A percentile compares a stretch with the other conserved stretches of the same genome.
Evolutionary conservation across 108 stramenopile genomes (phyloP).

Genomic region (Mediolabrus comicus): DNA sequence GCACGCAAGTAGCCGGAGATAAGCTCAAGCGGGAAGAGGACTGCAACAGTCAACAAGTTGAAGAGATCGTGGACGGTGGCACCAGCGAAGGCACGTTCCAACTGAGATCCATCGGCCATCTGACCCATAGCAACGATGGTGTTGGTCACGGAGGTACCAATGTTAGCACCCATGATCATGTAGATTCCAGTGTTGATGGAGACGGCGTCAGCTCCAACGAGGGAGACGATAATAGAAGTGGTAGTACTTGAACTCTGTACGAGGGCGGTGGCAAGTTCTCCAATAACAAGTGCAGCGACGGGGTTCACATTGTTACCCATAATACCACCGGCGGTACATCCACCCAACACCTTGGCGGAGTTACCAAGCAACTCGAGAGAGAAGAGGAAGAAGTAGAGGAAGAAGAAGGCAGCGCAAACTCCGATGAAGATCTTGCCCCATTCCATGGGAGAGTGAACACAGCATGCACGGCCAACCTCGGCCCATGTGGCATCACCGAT

Average conservation of each 20-base stretch:
- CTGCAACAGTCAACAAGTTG: slow-evolving; percentile 83
- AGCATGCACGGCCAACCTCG: slow-evolving; percentile 74
- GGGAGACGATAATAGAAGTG: slow-evolving; percentile 85
- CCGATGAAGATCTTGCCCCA: slow-evolving; percentile 63
- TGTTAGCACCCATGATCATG: slow-evolving; percentile 93
- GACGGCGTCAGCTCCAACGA: slow-evolving; percentile 71
- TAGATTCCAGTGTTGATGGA: slow-evolving; percentile 69
- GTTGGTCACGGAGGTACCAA: slow-evolving; percentile 71
- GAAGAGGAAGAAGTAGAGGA: slow-evolving; percentile 90
- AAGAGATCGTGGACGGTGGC: slow-evolving; percentile 93
- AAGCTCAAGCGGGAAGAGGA: slow-evolving; percentile 81
- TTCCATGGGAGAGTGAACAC: slow-evolving; percentile 58
- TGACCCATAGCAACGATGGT: slow-evolving; percentile 89
- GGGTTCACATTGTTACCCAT: slow-evolving; percentile 85
- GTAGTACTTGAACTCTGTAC: slow-evolving; percentile 88
- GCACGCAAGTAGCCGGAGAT: slow-evolving; percentile 55
- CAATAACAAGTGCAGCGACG: slow-evolving; percentile 82
- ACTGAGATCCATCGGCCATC: slow-evolving; percentile 81
- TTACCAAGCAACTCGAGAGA: slow-evolving; percentile 78
- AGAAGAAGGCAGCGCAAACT: slow-evolving; percentile 57
- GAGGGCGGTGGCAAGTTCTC: slow-evolving; percentile 82
- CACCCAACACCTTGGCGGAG: slow-evolving; percentile 82
- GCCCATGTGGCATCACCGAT: slow-evolving; percentile 76
- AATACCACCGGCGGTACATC: slow-evolving; percentile 76
- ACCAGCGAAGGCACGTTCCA: slow-evolving; percentile 89